These are phyloP conservation scores for Candida silvatica DNA, from an alignment of 805 yeast genomes.

Conservation along the genomic window DNA sequence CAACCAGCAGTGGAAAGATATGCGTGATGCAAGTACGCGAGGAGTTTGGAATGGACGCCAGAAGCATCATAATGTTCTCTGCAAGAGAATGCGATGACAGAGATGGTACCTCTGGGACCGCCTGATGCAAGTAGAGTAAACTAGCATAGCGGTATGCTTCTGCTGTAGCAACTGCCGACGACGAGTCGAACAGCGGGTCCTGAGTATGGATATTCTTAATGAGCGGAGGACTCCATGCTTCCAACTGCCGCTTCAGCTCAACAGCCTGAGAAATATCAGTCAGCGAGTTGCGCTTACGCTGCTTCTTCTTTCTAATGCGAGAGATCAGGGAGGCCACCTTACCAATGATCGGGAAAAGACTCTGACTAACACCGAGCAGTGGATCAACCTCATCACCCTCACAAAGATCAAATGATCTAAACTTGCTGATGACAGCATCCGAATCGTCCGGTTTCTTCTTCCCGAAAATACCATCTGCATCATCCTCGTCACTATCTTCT, in stretches of 20 bases:
- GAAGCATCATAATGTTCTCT: constrained; percentile 46
- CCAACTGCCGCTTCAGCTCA: constrained; percentile 41
- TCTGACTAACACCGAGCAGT: constrained; percentile 58
- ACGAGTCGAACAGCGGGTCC: constrained; percentile 44
- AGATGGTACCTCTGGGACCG: constrained; percentile 62
- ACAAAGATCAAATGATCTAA: constrained; percentile 27
- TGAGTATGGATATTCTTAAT: constrained; percentile 29
- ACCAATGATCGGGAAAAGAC: constrained; percentile 56
- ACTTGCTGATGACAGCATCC: constrained; percentile 28
- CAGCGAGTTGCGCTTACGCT: constrained; percentile 31
- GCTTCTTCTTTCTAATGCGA: constrained; percentile 29
- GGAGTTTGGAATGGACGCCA: constrained; percentile 54
- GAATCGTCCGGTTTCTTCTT: constrained; percentile 4
- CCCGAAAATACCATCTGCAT: constrained; percentile 8
- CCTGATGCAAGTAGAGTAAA: constrained; percentile 53
- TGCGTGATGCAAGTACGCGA: constrained; percentile 51
- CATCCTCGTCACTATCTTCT: constrained; percentile 27
- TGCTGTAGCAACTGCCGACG: constrained; percentile 59
- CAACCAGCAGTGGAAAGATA: constrained; percentile 55
- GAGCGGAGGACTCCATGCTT: constrained; percentile 45
- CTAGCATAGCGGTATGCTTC: constrained; percentile 60
- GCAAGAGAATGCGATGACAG: constrained; percentile 46
- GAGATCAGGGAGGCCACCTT: constrained; percentile 49
- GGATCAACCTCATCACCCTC: constrained; percentile 46
- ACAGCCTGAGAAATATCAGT: constrained; percentile 46